A percentile compares a stretch with the other conserved stretches of the same genome.
phyloP scores from a whole-genome alignment of 2,329 filamentous ascomycete species.

The Dactylella cylindrospora region DNA sequence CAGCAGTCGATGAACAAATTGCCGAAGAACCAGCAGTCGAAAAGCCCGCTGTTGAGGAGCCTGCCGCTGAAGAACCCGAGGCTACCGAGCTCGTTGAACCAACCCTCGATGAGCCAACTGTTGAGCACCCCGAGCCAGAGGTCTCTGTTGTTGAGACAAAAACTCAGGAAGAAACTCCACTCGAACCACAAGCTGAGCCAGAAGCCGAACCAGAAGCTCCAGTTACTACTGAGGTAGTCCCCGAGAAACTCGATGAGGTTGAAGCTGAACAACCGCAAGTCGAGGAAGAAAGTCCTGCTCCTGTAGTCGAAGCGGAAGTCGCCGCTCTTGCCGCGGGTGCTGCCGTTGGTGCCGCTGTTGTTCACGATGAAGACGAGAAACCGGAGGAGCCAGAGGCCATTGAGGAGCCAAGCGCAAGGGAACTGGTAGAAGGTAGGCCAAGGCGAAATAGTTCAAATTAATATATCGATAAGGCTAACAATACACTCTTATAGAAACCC shows the following conservation, averaged over 20 bases:
- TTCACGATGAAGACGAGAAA: too few species aligned
- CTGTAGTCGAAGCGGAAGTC: background rate
- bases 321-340: too few species aligned
- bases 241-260: background rate
- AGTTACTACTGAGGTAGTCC: background rate
- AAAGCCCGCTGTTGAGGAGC: background rate
- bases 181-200: background rate
- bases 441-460: background rate
- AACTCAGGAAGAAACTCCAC: background rate
- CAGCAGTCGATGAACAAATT: constrained; percentile 1
- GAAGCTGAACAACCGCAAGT: background rate
- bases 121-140: background rate
- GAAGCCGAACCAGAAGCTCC: background rate
- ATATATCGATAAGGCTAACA: too few species aligned
- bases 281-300: background rate
- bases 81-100: constrained; percentile 7
- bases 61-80: constrained; percentile 2
- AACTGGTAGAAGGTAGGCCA: constrained; percentile 7
- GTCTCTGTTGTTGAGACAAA: background rate
- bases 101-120: too few species aligned
- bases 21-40: background rate
- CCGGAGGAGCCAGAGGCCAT: constrained; percentile 2
- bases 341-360: too few species aligned
- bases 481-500: constrained; percentile 2
- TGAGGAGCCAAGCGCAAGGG: too few species aligned